Evolutionary conservation across 148 eudicot genomes (phyloP).

Genomic region (Spergularia marina): DNA sequence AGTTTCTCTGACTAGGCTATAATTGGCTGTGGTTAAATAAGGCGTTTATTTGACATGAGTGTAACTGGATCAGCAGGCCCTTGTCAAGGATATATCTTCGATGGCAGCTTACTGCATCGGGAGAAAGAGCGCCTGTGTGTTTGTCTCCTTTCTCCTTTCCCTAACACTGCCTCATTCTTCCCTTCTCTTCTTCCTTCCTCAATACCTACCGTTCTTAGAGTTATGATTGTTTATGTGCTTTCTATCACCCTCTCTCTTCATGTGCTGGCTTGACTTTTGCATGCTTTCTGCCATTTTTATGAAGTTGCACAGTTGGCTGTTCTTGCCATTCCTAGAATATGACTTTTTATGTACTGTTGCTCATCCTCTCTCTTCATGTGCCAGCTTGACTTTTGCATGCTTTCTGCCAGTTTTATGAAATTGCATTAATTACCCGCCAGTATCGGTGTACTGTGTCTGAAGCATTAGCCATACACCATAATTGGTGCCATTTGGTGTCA

Average conservation of each 20-base stretch:
- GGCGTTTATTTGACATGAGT: conserved; percentile 70
- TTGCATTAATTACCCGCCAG: not conserved
- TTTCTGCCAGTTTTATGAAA: conserved; percentile 17
- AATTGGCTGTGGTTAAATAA: conserved; percentile 52
- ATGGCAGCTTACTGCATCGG: conserved; percentile 98
- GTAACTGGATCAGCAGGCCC: conserved; percentile 98
- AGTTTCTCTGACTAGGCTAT: conserved; percentile 48
- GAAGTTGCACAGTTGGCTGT: not conserved
- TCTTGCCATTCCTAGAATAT: conserved; percentile 39
- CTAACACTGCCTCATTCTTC: conserved; percentile 85
- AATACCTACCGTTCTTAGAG: conserved; percentile 42
- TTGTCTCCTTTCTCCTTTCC: conserved; percentile 99
- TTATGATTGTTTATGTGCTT: conserved; percentile 37
- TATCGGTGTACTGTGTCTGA: not conserved
- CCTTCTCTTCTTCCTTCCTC: conserved; percentile 69
- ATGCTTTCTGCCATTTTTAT: conserved; percentile 20
- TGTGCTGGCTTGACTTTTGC: conserved; percentile 16
- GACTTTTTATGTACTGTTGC: conserved; percentile 34
- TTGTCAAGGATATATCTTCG: conserved; percentile 87
- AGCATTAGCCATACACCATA: not conserved
- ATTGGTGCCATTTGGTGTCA: no score
- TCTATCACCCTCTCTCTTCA: conserved; percentile 25
- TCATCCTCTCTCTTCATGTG: conserved; percentile 25
- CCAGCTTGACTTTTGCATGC: conserved; percentile 19
- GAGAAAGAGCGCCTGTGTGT: conserved; percentile 98